A percentile compares a stretch with the other conserved stretches of the same genome.
phyloP scores from a whole-genome alignment of 495 filamentous ascomycete species.

The Staphylotrichum tortipilum region DNA sequence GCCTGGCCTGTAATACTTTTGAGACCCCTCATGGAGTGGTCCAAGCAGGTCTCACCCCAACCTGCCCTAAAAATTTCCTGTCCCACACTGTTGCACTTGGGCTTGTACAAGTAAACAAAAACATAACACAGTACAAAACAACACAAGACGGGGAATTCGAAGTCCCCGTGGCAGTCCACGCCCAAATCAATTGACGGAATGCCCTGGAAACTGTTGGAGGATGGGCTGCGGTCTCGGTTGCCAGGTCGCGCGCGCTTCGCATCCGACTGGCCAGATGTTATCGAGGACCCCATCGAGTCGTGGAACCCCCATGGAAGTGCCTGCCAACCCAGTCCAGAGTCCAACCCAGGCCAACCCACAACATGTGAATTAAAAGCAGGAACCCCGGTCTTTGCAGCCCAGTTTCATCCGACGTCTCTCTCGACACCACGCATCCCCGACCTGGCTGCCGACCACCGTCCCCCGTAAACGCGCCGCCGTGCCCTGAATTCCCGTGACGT shows the following conservation, averaged over 20 bases:
- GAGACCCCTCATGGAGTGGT: too few species aligned
- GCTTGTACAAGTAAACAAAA: too few species aligned
- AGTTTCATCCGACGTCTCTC: not conserved
- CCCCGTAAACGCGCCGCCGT: too few species aligned
- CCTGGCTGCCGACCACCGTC: not conserved
- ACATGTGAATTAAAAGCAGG: slow-evolving; percentile 15
- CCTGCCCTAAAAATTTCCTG: too few species aligned
- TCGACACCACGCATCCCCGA: not conserved
- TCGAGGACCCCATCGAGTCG: not conserved
- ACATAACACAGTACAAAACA: too few species aligned
- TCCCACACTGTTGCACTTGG: too few species aligned
- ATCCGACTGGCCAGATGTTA: not conserved
- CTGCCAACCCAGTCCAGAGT: too few species aligned
- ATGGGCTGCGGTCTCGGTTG: not conserved
- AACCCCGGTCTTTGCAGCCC: slow-evolving; percentile 4
- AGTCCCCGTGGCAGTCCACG: not conserved
- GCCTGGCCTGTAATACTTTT: too few species aligned
- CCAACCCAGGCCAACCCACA: too few species aligned
- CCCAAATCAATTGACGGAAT: too few species aligned
- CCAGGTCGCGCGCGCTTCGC: not conserved
- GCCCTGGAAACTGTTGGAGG: not conserved
- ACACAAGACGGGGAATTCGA: too few species aligned
- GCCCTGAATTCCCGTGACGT: slow-evolving; percentile 8
- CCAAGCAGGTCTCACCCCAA: too few species aligned
- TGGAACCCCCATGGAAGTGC: slow-evolving; percentile 3